Percentiles rank a stretch among this genome's conserved stretches.
phyloP scores from a whole-genome alignment of 805 yeast species.

The Hanseniaspora pseudoguilliermondii region DNA sequence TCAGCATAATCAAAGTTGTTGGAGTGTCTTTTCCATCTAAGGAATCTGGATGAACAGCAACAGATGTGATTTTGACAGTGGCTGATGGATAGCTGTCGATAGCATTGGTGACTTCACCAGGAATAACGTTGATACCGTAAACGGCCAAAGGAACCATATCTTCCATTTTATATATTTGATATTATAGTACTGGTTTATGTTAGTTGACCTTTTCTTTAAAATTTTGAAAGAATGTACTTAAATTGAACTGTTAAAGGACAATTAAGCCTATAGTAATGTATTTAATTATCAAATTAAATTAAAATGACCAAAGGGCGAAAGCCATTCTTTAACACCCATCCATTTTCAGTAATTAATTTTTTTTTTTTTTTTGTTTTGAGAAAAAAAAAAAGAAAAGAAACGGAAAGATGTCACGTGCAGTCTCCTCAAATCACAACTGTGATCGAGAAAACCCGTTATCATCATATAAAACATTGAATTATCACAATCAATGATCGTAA shows the following conservation, averaged over 20 bases:
- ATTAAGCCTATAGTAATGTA: too few relatives aligned
- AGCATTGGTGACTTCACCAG: slow-evolving; percentile 80
- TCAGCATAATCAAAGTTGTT: slow-evolving; percentile 78
- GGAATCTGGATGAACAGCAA: slow-evolving; percentile 80
- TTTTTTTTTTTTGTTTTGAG: not conserved
- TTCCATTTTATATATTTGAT: slow-evolving; percentile 36
- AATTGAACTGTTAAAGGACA: too few relatives aligned
- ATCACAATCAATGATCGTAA: too few relatives aligned
- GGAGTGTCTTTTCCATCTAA: slow-evolving; percentile 74
- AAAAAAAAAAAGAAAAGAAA: not conserved
- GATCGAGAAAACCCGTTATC: too few relatives aligned
- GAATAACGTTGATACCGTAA: slow-evolving; percentile 70
- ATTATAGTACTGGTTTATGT: not conserved
- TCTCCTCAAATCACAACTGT: too few relatives aligned
- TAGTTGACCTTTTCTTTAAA: not conserved
- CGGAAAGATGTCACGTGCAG: not conserved
- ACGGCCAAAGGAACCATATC: slow-evolving; percentile 73
- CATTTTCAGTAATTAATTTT: not conserved
- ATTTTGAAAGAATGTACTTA: not conserved
- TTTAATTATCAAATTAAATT: too few relatives aligned
- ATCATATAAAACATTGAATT: too few relatives aligned
- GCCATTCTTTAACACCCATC: not conserved
- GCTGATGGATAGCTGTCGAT: slow-evolving; percentile 76
- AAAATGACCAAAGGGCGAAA: not conserved
- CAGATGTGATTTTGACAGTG: slow-evolving; percentile 83